These are phyloP conservation scores for Zostera marina DNA, from an alignment of 116 monocot species.

Conservation along the genomic window DNA sequence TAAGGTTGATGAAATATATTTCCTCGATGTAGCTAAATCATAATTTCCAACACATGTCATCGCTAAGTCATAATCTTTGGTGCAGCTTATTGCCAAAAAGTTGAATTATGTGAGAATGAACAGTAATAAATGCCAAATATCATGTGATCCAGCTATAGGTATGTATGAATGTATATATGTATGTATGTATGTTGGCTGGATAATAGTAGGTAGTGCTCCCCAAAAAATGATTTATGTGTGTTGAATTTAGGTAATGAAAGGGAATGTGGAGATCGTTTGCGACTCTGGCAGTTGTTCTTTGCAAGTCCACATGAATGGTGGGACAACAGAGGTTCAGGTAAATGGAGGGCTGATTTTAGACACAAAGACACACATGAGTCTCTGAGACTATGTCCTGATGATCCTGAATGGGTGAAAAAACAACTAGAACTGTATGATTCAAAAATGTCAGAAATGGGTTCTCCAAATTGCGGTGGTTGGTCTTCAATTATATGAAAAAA, in stretches of 20 bases:
- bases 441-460: background rate
- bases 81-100: conserved; percentile 36
- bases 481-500: conserved; percentile 3
- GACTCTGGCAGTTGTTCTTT: conserved; percentile 83
- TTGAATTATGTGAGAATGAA: conserved; percentile 28
- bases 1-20: conserved; percentile 25
- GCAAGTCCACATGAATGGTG: conserved; percentile 73
- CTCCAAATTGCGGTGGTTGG: background rate
- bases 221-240: background rate
- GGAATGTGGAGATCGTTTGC: conserved; percentile 14
- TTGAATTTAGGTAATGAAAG: conserved; percentile 14
- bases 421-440: conserved; percentile 65
- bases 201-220: too few relatives aligned
- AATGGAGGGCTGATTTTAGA: background rate
- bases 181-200: too few relatives aligned
- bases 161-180: too few relatives aligned
- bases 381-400: conserved; percentile 40
- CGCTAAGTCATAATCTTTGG: background rate
- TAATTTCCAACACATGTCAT: background rate
- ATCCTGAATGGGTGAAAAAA: conserved; percentile 66
- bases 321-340: conserved; percentile 40
- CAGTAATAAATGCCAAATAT: conserved; percentile 3
- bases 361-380: conserved; percentile 61
- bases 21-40: background rate
- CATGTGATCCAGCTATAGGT: background rate